phyloP scores from a whole-genome alignment of 495 filamentous ascomycete species.

The Neurospora hispaniola region DNA sequence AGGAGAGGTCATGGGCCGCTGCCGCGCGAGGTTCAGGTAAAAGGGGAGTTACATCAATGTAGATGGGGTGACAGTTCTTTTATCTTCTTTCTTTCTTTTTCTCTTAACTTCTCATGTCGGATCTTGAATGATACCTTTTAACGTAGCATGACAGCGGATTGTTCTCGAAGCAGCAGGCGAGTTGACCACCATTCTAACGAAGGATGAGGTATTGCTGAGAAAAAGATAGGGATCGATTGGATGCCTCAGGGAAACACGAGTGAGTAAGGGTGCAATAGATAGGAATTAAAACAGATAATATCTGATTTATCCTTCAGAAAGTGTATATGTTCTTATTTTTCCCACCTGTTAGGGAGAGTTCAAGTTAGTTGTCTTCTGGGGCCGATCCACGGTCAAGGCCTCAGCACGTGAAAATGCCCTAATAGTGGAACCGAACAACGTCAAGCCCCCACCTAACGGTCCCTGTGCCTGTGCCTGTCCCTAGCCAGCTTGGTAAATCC shows the following conservation, averaged over 20 bases:
- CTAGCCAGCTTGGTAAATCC: neutral
- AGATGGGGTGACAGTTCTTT: neutral
- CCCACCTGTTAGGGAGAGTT: neutral
- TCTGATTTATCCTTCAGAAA: neutral
- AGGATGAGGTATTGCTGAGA: neutral
- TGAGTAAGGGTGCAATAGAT: neutral
- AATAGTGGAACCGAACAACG: neutral
- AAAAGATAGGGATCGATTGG: neutral
- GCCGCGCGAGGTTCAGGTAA: conserved; percentile 72
- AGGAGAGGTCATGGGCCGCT: conserved; percentile 97
- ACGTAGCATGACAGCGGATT: conserved; percentile 9
- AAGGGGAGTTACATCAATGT: conserved; percentile 2
- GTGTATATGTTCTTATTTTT: neutral
- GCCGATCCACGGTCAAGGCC: neutral
- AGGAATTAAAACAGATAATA: neutral
- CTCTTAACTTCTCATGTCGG: conserved; percentile 17
- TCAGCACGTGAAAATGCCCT: neutral
- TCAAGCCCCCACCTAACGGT: neutral
- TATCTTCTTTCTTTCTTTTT: conserved; percentile 1
- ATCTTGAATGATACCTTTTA: conserved; percentile 30
- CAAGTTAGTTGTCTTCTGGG: neutral
- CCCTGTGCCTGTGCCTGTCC: neutral
- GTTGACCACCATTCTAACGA: neutral
- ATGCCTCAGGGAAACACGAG: neutral
- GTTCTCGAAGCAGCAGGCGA: neutral